Evolutionary conservation across 352 stramenopile genomes (phyloP), one percentile per base, ranked within the genome.

Genomic region (Phytophthora constricta): DNA sequence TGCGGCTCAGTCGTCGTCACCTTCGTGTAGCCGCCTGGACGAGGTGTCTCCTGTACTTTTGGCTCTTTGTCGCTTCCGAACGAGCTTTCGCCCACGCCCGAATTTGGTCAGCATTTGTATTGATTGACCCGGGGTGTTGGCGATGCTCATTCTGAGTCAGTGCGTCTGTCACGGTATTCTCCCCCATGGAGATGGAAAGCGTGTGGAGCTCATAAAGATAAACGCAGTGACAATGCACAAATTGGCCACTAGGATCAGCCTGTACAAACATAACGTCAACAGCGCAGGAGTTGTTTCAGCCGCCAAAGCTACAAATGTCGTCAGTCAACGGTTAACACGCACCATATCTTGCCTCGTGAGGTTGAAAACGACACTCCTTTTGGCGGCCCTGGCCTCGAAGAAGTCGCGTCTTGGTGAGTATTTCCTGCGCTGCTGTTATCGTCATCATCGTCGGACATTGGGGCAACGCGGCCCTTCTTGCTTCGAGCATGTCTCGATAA

Each of bases 181-280:
- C 65, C 70, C 62, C 1, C 58, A 70, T 5, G 74, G 45, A 19
- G 73, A 70, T 3, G 79, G 81, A 47, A 91, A 89, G 41, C 75
- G 86, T 5, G 65, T 55, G 5, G 77, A 76, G 58, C 77, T 87
- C 25, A 72, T 54, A 64, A 91, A 87, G 59, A 87, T 88, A 70
- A 90, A 87, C 2, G 34, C 54, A 1, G 70, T 68, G 23, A 91
- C 56, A 1, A 74, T 74, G 20, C 73, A 31, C 20, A 89, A 66
- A 48, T 89, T 91, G 20, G 68, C 34, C 31, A 90, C 31, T 39
- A 91, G 51, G 17, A 86, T 79, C 42, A 80, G 45, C 76, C 78
- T 87, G 41, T 19, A 9, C 10, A 25, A 48, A 28, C 45, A 49
- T 2, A 25, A 41, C 27, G 39, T n/a, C n/a, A n/a, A n/a, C n/a